Percentiles rank a stretch among this genome's conserved stretches.
phyloP scores from a whole-genome alignment of 148 eudicot genomes.

The Fagopyrum esculentum region DNA sequence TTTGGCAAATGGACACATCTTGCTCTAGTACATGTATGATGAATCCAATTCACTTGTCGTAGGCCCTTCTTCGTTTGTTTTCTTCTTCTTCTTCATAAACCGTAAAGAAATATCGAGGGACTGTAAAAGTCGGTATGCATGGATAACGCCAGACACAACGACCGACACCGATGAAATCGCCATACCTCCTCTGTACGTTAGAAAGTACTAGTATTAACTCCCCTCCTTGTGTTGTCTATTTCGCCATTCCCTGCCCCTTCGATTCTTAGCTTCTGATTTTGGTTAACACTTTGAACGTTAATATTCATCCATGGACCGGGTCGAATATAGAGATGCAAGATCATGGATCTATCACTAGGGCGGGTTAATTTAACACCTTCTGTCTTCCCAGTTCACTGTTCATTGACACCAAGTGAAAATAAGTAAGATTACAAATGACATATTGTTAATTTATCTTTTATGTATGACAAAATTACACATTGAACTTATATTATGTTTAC shows the following conservation, averaged over 20 bases:
- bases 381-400: slow-evolving; percentile 31
- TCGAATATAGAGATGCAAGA: slow-evolving; percentile 26
- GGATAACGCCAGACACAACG: too few relatives aligned
- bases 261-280: not conserved
- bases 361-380: slow-evolving; percentile 46
- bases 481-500: not conserved
- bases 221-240: slow-evolving; percentile 6
- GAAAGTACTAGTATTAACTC: not conserved
- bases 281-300: not conserved
- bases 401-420: not conserved
- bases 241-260: not conserved
- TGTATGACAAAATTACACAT: not conserved
- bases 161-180: too few relatives aligned
- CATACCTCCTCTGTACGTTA: too few relatives aligned
- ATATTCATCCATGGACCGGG: not conserved
- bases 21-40: not conserved
- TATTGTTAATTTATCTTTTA: not conserved
- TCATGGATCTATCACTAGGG: slow-evolving; percentile 44
- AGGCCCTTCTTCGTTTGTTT: not conserved
- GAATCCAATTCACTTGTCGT: not conserved
- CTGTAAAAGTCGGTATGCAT: too few relatives aligned
- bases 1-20: not conserved
- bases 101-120: too few relatives aligned
- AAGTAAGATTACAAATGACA: not conserved
- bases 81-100: too few relatives aligned